phyloP scores from a whole-genome alignment of 1,284 basidiomycete genomes.

The Moniliophthora roreri region DNA sequence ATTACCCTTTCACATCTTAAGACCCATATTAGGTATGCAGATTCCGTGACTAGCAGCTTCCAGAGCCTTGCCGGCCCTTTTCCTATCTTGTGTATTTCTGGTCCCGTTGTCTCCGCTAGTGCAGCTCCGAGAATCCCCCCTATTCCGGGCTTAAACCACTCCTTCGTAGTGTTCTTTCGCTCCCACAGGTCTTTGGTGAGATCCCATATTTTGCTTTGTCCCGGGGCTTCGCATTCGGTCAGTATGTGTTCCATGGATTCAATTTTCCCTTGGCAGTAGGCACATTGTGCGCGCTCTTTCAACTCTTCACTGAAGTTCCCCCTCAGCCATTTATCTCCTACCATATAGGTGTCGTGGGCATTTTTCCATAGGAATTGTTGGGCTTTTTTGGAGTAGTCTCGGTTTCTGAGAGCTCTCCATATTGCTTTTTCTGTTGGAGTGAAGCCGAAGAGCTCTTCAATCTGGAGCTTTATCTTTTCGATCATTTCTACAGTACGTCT shows the following conservation, averaged over 20 bases:
- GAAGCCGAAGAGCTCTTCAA: not conserved
- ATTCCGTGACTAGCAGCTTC: not conserved
- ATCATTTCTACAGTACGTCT: not conserved
- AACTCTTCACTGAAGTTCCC: not conserved
- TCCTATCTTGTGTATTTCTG: not conserved
- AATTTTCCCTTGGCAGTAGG: not conserved
- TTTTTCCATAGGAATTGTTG: conserved; percentile 4
- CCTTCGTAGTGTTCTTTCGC: too few species aligned
- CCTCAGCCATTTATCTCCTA: not conserved
- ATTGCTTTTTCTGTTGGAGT: not conserved
- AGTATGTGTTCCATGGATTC: not conserved
- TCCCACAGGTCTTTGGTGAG: too few species aligned
- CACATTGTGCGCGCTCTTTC: not conserved
- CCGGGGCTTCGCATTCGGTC: not conserved
- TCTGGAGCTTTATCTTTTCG: not conserved
- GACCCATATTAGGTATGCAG: not conserved
- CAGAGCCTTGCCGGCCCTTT: not conserved
- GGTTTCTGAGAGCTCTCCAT: not conserved
- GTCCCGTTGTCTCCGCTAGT: too few species aligned
- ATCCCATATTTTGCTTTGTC: too few species aligned
- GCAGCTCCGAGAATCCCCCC: too few species aligned
- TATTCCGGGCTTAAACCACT: too few species aligned
- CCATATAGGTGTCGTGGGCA: conserved; percentile 1
- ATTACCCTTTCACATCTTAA: not conserved
- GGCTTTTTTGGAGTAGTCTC: not conserved